phyloP scores from a whole-genome alignment of 2,329 filamentous ascomycete species.

The Cladosporium oxysporum region DNA sequence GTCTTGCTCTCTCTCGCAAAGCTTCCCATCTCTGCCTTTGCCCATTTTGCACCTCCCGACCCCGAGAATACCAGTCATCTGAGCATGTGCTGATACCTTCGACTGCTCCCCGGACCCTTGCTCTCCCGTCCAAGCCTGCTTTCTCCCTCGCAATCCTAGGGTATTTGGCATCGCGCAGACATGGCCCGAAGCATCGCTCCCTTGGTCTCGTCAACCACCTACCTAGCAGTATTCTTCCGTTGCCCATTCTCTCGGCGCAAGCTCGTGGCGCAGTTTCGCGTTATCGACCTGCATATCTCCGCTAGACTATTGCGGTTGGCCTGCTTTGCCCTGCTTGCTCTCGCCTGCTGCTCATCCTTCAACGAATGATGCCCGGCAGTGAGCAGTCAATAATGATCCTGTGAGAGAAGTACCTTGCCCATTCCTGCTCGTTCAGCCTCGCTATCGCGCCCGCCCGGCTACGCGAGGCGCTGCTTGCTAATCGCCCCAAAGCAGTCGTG shows the following conservation, averaged over 20 bases:
- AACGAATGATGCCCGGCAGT: slow-evolving; percentile 1
- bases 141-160: neutral
- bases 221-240: neutral
- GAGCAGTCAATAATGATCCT: neutral
- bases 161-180: slow-evolving; percentile 10
- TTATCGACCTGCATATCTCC: slow-evolving; percentile 16
- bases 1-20: slow-evolving; percentile 3
- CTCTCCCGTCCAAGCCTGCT: neutral
- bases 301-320: slow-evolving; percentile 12
- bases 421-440: slow-evolving; percentile 11
- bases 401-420: neutral
- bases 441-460: slow-evolving; percentile 11
- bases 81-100: slow-evolving; percentile 2
- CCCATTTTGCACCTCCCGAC: neutral
- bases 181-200: slow-evolving; percentile 9
- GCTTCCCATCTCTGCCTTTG: slow-evolving; percentile 8
- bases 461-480: slow-evolving; percentile 11
- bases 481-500: slow-evolving; percentile 13
- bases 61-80: slow-evolving; percentile 7
- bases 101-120: neutral
- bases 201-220: neutral
- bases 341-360: slow-evolving; percentile 5
- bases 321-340: neutral
- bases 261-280: slow-evolving; percentile 9
- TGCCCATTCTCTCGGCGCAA: slow-evolving; percentile 2